Evolutionary conservation across 345 rosid species (phyloP).

Genomic region (Tarenaya hassleriana): DNA sequence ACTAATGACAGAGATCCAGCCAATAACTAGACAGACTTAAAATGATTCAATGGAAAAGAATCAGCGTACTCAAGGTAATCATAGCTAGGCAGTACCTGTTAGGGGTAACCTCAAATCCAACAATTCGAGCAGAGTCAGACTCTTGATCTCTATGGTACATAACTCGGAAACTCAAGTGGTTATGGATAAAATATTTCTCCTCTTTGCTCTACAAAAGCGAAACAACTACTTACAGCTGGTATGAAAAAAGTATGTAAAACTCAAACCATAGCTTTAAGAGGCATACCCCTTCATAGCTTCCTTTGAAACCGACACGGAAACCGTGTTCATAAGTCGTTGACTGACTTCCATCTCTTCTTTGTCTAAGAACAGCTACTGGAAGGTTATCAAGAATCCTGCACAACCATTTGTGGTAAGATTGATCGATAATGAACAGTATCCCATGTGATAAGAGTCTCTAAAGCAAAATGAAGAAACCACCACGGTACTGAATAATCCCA

Average conservation of each 20-base stretch:
- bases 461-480: too few species aligned
- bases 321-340: constrained; percentile 91
- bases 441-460: too few species aligned
- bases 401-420: constrained; percentile 12
- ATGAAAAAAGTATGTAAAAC: constrained; percentile 8
- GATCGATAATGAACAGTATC: not conserved
- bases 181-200: constrained; percentile 88
- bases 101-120: constrained; percentile 93
- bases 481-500: not conserved
- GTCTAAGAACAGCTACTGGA: constrained; percentile 93
- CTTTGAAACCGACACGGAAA: constrained; percentile 92
- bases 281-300: constrained; percentile 84
- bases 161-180: constrained; percentile 91
- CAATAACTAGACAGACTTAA: not conserved
- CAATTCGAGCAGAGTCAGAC: constrained; percentile 84
- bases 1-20: not conserved
- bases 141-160: constrained; percentile 84
- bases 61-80: not conserved
- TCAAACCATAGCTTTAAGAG: constrained; percentile 18
- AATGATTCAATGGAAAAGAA: not conserved
- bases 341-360: constrained; percentile 83
- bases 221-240: constrained; percentile 11
- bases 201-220: constrained; percentile 73
- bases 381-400: constrained; percentile 96
- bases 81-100: constrained; percentile 48